These are phyloP conservation scores for Cercospora zeae-maydis DNA, from an alignment of 2,329 filamentous ascomycete genomes.

Conservation along the genomic window DNA sequence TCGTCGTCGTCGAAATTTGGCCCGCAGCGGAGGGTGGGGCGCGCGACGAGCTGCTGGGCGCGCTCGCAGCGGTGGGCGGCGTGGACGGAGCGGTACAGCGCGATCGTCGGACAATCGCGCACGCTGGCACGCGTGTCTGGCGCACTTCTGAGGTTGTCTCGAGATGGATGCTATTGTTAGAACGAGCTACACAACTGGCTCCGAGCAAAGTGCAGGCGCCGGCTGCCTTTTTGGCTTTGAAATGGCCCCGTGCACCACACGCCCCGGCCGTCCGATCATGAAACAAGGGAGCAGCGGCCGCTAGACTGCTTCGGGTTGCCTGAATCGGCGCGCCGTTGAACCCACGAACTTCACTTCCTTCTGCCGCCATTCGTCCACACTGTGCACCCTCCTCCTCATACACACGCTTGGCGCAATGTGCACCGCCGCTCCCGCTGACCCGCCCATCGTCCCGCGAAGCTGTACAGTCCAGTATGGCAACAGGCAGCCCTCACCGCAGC, in stretches of 20 bases:
- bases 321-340: neutral
- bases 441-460: neutral
- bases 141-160: neutral
- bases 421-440: neutral
- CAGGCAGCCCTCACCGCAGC: neutral
- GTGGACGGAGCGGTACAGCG: neutral
- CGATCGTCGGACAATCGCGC: neutral
- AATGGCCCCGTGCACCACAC: neutral
- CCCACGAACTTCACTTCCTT: neutral
- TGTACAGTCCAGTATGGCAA: neutral
- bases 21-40: neutral
- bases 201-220: neutral
- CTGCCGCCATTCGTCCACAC: neutral
- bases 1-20: neutral
- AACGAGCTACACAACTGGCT: constrained; percentile 1
- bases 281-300: neutral
- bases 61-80: neutral
- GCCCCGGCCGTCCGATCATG: neutral
- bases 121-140: neutral
- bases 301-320: neutral
- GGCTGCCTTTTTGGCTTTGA: neutral
- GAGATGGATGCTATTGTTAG: constrained; percentile 1
- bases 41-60: neutral
- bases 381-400: neutral
- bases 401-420: neutral